Evolutionary conservation across 2,329 filamentous ascomycete species (phyloP).

Genomic region (Claviceps monticola): DNA sequence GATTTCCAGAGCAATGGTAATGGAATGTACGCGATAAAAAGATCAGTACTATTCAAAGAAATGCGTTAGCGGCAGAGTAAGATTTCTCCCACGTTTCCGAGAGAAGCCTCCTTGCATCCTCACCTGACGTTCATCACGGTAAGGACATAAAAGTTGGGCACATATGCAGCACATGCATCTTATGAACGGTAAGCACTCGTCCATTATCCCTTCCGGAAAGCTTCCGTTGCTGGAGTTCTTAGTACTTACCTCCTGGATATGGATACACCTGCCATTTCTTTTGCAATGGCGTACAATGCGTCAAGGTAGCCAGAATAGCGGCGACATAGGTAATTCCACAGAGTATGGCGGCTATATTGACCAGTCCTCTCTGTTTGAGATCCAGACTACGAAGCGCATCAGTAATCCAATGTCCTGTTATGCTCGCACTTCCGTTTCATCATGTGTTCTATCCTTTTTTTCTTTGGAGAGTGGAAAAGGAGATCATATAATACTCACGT

Average conservation of each 20-base stretch:
- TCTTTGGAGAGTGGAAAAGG: neutral
- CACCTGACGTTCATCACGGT: neutral
- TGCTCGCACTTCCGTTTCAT: neutral
- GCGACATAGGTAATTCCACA: slow-evolving; percentile 19
- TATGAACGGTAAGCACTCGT: neutral
- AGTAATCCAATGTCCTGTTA: neutral
- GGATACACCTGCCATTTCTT: slow-evolving; percentile 27
- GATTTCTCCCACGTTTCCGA: too few relatives aligned
- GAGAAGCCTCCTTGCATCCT: neutral
- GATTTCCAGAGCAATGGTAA: slow-evolving; percentile 26
- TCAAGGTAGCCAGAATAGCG: slow-evolving; percentile 19
- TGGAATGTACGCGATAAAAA: slow-evolving; percentile 25
- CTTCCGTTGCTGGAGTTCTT: slow-evolving; percentile 6
- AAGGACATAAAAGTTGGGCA: neutral
- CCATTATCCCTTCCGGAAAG: neutral
- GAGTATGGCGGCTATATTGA: slow-evolving; percentile 19
- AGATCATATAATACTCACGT: slow-evolving; percentile 18
- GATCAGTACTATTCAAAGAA: slow-evolving; percentile 21
- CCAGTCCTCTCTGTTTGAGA: slow-evolving; percentile 8
- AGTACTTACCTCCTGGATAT: slow-evolving; percentile 24
- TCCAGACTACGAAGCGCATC: slow-evolving; percentile 15
- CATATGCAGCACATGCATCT: neutral
- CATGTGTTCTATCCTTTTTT: neutral
- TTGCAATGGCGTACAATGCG: slow-evolving; percentile 21
- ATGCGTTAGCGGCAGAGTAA: neutral